Percentiles rank a stretch among this genome's conserved stretches.
phyloP scores from a whole-genome alignment of 768 basidiomycete species.

The Pleurotus tuber-regium region DNA sequence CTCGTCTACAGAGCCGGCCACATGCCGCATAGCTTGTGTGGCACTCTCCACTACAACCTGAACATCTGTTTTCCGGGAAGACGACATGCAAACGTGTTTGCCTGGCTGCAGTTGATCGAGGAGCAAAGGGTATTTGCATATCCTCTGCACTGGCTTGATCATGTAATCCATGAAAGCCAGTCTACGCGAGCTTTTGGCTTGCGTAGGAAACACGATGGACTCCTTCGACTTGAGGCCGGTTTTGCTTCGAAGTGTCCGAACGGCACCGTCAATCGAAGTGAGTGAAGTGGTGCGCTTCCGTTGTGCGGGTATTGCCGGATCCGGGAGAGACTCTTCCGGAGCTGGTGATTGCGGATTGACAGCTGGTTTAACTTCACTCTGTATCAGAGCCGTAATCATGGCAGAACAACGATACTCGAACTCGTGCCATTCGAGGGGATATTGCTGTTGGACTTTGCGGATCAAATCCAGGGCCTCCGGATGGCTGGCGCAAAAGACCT shows the following conservation, averaged over 20 bases:
- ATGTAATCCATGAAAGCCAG: constrained; percentile 82
- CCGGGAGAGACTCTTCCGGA: constrained; percentile 11
- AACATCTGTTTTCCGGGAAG: constrained; percentile 27
- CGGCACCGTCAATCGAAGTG: constrained; percentile 47
- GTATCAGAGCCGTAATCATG: constrained; percentile 41
- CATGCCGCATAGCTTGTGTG: constrained; percentile 69
- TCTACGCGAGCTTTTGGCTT: constrained; percentile 31
- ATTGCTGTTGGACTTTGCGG: constrained; percentile 59
- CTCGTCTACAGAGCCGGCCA: constrained; percentile 78
- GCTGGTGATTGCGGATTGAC: constrained; percentile 4
- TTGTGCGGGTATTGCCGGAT: constrained; percentile 15
- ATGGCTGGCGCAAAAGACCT: constrained; percentile 85
- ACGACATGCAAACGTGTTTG: constrained; percentile 16
- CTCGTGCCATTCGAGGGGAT: constrained; percentile 74
- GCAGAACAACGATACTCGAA: constrained; percentile 78
- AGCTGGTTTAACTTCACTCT: background rate
- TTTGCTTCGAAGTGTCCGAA: constrained; percentile 33
- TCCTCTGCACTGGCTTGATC: constrained; percentile 95
- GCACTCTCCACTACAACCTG: constrained; percentile 50
- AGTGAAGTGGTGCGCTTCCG: constrained; percentile 46
- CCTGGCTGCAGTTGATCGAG: constrained; percentile 64
- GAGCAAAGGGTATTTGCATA: constrained; percentile 93
- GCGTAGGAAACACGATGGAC: constrained; percentile 18
- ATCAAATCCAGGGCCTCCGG: constrained; percentile 77
- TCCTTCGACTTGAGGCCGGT: constrained; percentile 30